Evolutionary conservation across 1,284 basidiomycete species (phyloP).

Genomic region (Rhodotorula sp.): DNA sequence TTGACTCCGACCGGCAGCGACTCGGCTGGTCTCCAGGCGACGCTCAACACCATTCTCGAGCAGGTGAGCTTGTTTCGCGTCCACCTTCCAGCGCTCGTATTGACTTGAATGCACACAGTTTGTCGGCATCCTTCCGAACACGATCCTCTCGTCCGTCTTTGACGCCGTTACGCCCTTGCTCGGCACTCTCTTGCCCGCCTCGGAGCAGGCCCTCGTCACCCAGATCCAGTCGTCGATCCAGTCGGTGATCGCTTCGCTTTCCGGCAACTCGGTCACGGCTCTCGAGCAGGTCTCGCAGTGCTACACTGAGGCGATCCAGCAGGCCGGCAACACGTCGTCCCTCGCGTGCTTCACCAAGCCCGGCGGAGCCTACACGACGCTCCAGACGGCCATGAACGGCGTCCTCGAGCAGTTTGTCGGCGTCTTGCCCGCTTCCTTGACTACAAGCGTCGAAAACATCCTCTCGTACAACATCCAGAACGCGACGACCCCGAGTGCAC

Average conservation of each 20-base stretch:
- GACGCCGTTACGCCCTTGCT: slow-evolving; percentile 41
- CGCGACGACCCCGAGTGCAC: slow-evolving; percentile 21
- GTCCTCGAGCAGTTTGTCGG: slow-evolving; percentile 43
- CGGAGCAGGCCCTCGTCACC: slow-evolving; percentile 32
- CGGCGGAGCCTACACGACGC: slow-evolving; percentile 36
- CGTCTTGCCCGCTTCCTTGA: slow-evolving; percentile 33
- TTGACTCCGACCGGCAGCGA: slow-evolving; percentile 34
- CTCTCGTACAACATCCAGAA: slow-evolving; percentile 38
- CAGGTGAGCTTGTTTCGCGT: slow-evolving; percentile 16
- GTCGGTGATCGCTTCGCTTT: slow-evolving; percentile 39
- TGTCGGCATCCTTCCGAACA: slow-evolving; percentile 43
- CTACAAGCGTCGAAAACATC: slow-evolving; percentile 34
- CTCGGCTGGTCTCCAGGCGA: slow-evolving; percentile 31
- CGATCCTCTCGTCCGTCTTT: slow-evolving; percentile 37
- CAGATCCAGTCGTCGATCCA: slow-evolving; percentile 42
- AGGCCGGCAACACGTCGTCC: slow-evolving; percentile 37
- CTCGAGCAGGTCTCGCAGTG: slow-evolving; percentile 34
- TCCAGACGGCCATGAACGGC: slow-evolving; percentile 39
- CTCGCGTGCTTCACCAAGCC: slow-evolving; percentile 40
- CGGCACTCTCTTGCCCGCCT: slow-evolving; percentile 35
- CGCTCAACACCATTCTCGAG: slow-evolving; percentile 43
- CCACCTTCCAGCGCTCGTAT: neutral
- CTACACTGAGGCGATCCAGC: slow-evolving; percentile 39
- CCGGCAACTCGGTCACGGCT: slow-evolving; percentile 40
- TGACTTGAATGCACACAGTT: slow-evolving; percentile 24